Percentiles rank a stretch among this genome's conserved stretches.
Conservation (phyloP, 352 stramenopile species). For the Phytophthora ramorum region DNA sequence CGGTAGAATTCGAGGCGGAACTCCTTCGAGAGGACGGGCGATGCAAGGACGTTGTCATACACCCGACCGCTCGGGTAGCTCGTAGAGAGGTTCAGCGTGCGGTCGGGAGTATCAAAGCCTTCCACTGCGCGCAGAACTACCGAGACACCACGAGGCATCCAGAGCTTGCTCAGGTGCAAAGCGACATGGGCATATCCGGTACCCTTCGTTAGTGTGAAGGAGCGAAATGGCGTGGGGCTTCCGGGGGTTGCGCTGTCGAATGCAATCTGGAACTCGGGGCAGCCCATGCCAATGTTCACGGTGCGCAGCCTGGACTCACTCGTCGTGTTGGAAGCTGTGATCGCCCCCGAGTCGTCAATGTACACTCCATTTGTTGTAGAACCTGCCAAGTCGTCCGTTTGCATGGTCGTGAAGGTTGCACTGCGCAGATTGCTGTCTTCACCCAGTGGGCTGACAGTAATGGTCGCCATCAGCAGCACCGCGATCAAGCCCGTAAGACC, state of each 20-base stretch:
- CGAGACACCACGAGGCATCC: conserved; percentile 45
- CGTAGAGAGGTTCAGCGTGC: conserved; percentile 48
- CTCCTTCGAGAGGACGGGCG: conserved; percentile 54
- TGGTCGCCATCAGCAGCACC: conserved; percentile 29
- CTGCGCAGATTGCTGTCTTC: conserved; percentile 16
- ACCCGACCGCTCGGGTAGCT: conserved; percentile 37
- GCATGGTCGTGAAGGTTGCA: conserved; percentile 10
- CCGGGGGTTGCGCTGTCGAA: conserved; percentile 50
- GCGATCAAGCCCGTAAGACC: conserved; percentile 24
- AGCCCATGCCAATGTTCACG: conserved; percentile 49
- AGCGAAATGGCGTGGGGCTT: conserved; percentile 41
- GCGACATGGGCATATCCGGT: conserved; percentile 59
- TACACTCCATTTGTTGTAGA: not conserved
- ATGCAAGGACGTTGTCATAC: conserved; percentile 39
- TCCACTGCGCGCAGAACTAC: conserved; percentile 60
- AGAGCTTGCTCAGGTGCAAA: conserved; percentile 58
- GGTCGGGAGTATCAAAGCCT: conserved; percentile 42
- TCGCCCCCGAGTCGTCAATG: conserved; percentile 23
- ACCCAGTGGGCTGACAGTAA: not conserved
- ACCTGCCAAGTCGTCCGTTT: conserved; percentile 5
- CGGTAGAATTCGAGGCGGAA: conserved; percentile 68
- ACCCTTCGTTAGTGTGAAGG: conserved; percentile 63
- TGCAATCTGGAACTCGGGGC: conserved; percentile 54
- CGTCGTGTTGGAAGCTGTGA: conserved; percentile 17
- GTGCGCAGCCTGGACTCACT: conserved; percentile 19